These are phyloP conservation scores for Malus asiatica DNA, from an alignment of 306 rosid species.

Conservation along the genomic window DNA sequence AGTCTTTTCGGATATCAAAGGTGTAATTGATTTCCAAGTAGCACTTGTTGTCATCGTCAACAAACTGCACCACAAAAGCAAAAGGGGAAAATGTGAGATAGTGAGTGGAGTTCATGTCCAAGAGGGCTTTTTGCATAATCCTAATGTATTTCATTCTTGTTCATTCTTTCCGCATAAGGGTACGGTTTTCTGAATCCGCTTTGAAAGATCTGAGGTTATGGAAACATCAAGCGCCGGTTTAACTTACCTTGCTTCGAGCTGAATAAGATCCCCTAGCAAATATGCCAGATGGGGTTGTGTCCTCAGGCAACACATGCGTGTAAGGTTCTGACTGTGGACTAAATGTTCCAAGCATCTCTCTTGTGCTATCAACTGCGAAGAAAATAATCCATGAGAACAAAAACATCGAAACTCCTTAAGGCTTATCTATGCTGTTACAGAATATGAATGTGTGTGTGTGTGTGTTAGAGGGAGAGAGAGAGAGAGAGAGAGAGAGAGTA, in stretches of 20 bases:
- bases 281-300: slow-evolving; percentile 87
- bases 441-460: background rate
- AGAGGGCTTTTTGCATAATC: too few species aligned
- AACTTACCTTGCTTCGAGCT: slow-evolving; percentile 75
- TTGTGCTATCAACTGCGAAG: slow-evolving; percentile 65
- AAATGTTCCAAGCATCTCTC: slow-evolving; percentile 92
- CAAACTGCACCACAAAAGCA: slow-evolving; percentile 38
- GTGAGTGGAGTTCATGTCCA: background rate
- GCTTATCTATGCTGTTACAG: background rate
- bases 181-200: background rate
- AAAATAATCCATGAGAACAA: slow-evolving; percentile 5
- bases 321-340: slow-evolving; percentile 81
- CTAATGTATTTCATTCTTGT: background rate
- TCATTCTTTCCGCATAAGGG: background rate
- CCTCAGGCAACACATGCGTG: slow-evolving; percentile 81
- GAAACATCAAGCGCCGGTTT: background rate
- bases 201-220: background rate
- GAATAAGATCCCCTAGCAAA: slow-evolving; percentile 87
- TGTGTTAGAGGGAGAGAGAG: background rate
- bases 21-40: slow-evolving; percentile 86
- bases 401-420: background rate
- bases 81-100: background rate
- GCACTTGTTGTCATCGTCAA: slow-evolving; percentile 87
- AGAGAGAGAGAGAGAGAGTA: slow-evolving; percentile 13
- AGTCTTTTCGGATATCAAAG: slow-evolving; percentile 72